Percentiles rank a stretch among this genome's conserved stretches.
Conservation (phyloP, 805 yeast species). For the Myxozyma melibiosi region DNA sequence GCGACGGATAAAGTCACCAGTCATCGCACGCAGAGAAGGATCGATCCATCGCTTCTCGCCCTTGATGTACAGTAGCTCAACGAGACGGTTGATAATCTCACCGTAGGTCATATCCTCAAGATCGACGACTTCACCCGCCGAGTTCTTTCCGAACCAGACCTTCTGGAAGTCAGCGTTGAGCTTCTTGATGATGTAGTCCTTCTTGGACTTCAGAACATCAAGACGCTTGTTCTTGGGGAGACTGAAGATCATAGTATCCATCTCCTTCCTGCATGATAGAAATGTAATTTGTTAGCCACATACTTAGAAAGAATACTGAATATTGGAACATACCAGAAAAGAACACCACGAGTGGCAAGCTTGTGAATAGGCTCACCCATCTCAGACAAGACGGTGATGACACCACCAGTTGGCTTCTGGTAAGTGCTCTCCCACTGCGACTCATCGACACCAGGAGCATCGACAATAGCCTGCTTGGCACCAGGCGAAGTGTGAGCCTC, state of each 20-base stretch:
- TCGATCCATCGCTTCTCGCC: slow-evolving; percentile 88
- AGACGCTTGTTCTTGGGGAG: slow-evolving; percentile 81
- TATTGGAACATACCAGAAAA: slow-evolving; percentile 65
- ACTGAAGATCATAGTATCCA: slow-evolving; percentile 90
- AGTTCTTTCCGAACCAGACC: slow-evolving; percentile 91
- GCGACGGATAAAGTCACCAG: slow-evolving; percentile 86
- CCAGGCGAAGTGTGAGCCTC: slow-evolving; percentile 93
- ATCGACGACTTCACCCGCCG: slow-evolving; percentile 78
- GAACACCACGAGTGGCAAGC: slow-evolving; percentile 96
- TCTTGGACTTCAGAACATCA: slow-evolving; percentile 79
- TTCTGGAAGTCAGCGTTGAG: slow-evolving; percentile 95
- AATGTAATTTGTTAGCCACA: neutral
- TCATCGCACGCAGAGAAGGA: slow-evolving; percentile 76
- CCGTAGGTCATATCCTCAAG: slow-evolving; percentile 93
- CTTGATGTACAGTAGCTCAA: slow-evolving; percentile 84
- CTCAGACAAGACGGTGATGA: slow-evolving; percentile 93
- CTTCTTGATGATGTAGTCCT: slow-evolving; percentile 77
- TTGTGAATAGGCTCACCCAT: slow-evolving; percentile 99
- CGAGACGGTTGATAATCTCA: slow-evolving; percentile 83
- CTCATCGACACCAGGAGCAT: slow-evolving; percentile 89
- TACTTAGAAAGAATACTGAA: neutral
- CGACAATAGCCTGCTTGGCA: slow-evolving; percentile 89
- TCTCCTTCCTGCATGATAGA: slow-evolving; percentile 53
- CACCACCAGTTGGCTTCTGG: slow-evolving; percentile 95
- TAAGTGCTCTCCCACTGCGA: slow-evolving; percentile 90